Percentiles rank a stretch among this genome's conserved stretches.
Evolutionary conservation across 2,329 filamentous ascomycete species (phyloP).

Genomic region (Fusarium sp.): DNA sequence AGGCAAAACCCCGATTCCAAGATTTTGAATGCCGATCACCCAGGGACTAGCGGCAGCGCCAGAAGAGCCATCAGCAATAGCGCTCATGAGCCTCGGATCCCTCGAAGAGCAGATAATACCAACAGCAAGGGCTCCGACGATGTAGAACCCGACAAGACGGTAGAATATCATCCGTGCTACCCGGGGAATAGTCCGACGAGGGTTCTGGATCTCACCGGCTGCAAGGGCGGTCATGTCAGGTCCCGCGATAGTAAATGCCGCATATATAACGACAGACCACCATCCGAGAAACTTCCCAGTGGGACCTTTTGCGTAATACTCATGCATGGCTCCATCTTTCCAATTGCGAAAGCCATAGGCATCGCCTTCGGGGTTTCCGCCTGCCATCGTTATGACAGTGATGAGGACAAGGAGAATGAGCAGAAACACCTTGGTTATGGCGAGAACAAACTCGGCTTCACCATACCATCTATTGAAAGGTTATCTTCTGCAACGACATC

Average conservation of each 20-base stretch:
- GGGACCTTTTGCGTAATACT: constrained; percentile 58
- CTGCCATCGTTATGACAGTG: constrained; percentile 76
- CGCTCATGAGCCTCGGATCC: constrained; percentile 55
- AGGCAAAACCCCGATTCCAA: constrained; percentile 65
- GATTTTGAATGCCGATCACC: constrained; percentile 67
- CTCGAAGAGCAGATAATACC: constrained; percentile 67
- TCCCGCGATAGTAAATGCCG: constrained; percentile 75
- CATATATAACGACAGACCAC: constrained; percentile 69
- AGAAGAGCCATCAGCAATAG: constrained; percentile 62
- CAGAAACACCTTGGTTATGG: constrained; percentile 64
- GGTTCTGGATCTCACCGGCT: constrained; percentile 73
- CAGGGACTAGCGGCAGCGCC: constrained; percentile 70
- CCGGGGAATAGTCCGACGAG: constrained; percentile 72
- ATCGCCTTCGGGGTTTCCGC: constrained; percentile 72
- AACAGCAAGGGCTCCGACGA: constrained; percentile 70
- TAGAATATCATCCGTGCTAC: constrained; percentile 81
- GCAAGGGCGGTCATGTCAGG: constrained; percentile 74
- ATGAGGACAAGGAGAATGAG: constrained; percentile 68
- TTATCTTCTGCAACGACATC: constrained; percentile 1
- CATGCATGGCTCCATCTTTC: constrained; percentile 51
- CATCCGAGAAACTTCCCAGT: constrained; percentile 74
- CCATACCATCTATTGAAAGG: constrained; percentile 52
- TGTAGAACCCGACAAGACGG: constrained; percentile 77
- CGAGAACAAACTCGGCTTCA: constrained; percentile 65
- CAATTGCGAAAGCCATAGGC: constrained; percentile 73